Percentiles rank a stretch among this genome's conserved stretches.
Conservation (phyloP, 306 rosid species). For the Citrullus colocynthis region DNA sequence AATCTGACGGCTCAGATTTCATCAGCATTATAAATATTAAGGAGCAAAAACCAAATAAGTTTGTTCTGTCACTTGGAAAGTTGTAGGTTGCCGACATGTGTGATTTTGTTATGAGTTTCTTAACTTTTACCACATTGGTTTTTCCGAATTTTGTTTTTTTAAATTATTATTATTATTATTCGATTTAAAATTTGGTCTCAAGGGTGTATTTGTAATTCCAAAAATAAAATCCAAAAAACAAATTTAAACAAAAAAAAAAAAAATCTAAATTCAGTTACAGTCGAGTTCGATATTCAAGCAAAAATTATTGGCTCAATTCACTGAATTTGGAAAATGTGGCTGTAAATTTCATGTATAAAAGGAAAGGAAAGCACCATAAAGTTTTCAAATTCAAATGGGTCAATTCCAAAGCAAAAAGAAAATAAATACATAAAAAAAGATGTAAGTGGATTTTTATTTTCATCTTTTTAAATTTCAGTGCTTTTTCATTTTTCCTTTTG, state of each 20-base stretch:
- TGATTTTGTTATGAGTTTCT: slow-evolving; percentile 5
- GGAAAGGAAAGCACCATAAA: neutral
- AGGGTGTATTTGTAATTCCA: slow-evolving; percentile 22
- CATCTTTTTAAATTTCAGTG: too few species aligned
- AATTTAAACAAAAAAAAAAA: too few species aligned
- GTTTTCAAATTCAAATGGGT: neutral
- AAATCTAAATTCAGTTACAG: neutral
- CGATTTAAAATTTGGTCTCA: too few species aligned
- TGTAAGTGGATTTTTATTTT: neutral
- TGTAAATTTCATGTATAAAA: neutral
- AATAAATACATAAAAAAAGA: neutral
- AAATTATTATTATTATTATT: neutral
- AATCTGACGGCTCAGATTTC: slow-evolving; percentile 18
- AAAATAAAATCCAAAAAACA: too few species aligned
- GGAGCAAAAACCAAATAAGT: slow-evolving; percentile 17
- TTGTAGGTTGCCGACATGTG: slow-evolving; percentile 26
- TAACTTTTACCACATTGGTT: slow-evolving; percentile 19
- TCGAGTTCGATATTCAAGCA: slow-evolving; percentile 2
- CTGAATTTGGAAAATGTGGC: neutral
- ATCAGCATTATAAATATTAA: neutral
- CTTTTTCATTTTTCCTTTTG: neutral
- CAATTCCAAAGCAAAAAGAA: neutral
- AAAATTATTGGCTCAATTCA: neutral
- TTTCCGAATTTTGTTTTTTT: slow-evolving; percentile 21
- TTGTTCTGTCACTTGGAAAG: slow-evolving; percentile 15